Percentiles rank a stretch among this genome's conserved stretches.
These are phyloP conservation scores for Paraleonurus japonicus DNA, from an alignment of 257 asterid species.

Conservation along the genomic window DNA sequence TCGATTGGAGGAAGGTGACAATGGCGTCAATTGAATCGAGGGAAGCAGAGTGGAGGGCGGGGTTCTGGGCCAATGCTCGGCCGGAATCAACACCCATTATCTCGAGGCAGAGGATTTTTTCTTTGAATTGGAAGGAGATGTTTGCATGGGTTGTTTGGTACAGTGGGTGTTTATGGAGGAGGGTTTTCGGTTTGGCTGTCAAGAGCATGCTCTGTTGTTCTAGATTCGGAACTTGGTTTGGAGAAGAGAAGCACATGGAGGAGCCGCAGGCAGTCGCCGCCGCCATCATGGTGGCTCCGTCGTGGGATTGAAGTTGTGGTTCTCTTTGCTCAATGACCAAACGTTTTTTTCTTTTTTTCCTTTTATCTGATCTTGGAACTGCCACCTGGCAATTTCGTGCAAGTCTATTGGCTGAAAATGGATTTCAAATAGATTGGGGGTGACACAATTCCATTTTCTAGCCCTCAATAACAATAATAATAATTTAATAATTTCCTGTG, in stretches of 20 bases:
- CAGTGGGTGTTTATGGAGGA: conserved; percentile 71
- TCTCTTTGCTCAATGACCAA: background rate
- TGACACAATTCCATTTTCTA: too few species aligned
- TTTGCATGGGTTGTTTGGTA: conserved; percentile 59
- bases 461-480: background rate
- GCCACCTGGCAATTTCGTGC: conserved; percentile 43
- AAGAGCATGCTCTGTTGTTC: conserved; percentile 28
- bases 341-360: background rate
- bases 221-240: conserved; percentile 28
- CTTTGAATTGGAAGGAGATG: conserved; percentile 81
- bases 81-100: conserved; percentile 92
- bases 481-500: background rate
- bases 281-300: conserved; percentile 31
- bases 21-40: conserved; percentile 62
- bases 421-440: conserved; percentile 53
- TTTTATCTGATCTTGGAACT: conserved; percentile 22
- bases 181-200: conserved; percentile 51
- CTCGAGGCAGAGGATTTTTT: conserved; percentile 89
- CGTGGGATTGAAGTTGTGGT: background rate
- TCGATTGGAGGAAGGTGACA: conserved; percentile 71
- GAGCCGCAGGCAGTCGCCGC: conserved; percentile 49
- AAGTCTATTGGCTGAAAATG: conserved; percentile 45
- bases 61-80: conserved; percentile 73
- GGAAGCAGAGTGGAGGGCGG: conserved; percentile 60
- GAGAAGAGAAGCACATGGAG: conserved; percentile 47